phyloP scores from a whole-genome alignment of 257 asterid genomes.

The Dorcoceras hygrometricum region DNA sequence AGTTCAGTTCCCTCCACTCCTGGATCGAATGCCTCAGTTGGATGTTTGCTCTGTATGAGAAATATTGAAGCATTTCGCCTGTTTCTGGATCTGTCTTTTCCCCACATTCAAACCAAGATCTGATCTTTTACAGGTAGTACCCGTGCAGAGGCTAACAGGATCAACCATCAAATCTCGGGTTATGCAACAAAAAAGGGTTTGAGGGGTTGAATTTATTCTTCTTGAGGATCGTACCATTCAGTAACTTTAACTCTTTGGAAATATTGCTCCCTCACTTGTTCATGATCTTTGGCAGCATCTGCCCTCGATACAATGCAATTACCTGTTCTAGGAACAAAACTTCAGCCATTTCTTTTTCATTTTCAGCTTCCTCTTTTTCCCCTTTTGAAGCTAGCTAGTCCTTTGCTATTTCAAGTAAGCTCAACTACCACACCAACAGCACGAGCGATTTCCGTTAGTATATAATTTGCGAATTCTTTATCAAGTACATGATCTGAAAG shows the following conservation, averaged over 20 bases:
- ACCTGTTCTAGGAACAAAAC: constrained; percentile 61
- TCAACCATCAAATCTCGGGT: constrained; percentile 48
- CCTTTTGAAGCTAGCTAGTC: constrained; percentile 42
- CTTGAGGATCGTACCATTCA: constrained; percentile 35
- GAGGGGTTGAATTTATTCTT: constrained; percentile 48
- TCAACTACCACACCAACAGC: constrained; percentile 55
- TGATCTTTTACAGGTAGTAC: constrained; percentile 56
- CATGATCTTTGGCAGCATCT: constrained; percentile 57
- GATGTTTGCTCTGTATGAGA: constrained; percentile 44
- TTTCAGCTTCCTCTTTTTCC: constrained; percentile 64
- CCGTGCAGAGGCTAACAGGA: constrained; percentile 65
- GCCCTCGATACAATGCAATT: constrained; percentile 56
- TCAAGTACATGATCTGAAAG: constrained; percentile 38
- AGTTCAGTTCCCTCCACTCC: constrained; percentile 66
- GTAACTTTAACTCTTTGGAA: constrained; percentile 44
- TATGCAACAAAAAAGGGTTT: constrained; percentile 50
- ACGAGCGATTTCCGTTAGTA: constrained; percentile 44
- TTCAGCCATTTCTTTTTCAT: constrained; percentile 55
- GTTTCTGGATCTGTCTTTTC: constrained; percentile 54
- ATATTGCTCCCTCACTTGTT: constrained; percentile 45
- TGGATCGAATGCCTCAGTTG: constrained; percentile 57
- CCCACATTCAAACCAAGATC: constrained; percentile 45
- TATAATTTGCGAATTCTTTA: constrained; percentile 48
- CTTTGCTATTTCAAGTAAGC: constrained; percentile 50
- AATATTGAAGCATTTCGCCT: constrained; percentile 47